These are phyloP conservation scores for Raffaelea albimanens DNA, from an alignment of 2,329 filamentous ascomycete species.

Conservation along the genomic window DNA sequence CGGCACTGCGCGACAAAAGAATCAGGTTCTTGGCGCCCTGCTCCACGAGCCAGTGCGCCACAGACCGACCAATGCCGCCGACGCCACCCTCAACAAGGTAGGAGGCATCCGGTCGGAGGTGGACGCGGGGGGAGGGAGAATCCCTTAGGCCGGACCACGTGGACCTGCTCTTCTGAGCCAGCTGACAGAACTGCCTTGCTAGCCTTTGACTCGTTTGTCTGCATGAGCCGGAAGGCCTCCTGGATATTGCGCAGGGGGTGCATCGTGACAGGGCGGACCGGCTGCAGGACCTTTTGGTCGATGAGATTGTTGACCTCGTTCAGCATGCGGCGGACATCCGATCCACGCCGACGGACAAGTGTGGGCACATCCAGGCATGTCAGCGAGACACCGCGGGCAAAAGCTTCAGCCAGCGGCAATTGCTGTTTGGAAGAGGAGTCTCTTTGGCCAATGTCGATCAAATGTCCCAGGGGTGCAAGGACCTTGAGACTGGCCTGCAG, in stretches of 20 bases:
- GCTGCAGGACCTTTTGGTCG: neutral
- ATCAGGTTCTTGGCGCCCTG: conserved; percentile 18
- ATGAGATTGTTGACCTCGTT: neutral
- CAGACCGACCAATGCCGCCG: conserved; percentile 24
- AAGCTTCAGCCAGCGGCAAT: neutral
- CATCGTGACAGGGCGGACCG: neutral
- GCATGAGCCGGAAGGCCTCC: conserved; percentile 9
- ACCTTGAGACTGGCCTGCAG: conserved; percentile 32
- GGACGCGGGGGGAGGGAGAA: neutral
- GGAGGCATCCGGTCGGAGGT: conserved; percentile 8
- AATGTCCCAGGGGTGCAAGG: conserved; percentile 25
- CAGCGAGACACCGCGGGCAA: neutral
- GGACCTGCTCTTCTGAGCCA: neutral
- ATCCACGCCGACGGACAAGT: neutral
- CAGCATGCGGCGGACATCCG: neutral
- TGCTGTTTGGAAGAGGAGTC: neutral
- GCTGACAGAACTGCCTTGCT: neutral
- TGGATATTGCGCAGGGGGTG: conserved; percentile 19
- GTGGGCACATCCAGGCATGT: neutral
- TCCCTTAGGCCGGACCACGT: neutral
- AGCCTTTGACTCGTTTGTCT: conserved; percentile 8
- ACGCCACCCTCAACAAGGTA: conserved; percentile 28
- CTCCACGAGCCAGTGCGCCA: conserved; percentile 22
- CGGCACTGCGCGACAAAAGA: conserved; percentile 18
- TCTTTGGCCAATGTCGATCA: conserved; percentile 4